A percentile compares a stretch with the other conserved stretches of the same genome.
Evolutionary conservation across 306 rosid species (phyloP).

Genomic region (Amphicarpaea edgeworthii): DNA sequence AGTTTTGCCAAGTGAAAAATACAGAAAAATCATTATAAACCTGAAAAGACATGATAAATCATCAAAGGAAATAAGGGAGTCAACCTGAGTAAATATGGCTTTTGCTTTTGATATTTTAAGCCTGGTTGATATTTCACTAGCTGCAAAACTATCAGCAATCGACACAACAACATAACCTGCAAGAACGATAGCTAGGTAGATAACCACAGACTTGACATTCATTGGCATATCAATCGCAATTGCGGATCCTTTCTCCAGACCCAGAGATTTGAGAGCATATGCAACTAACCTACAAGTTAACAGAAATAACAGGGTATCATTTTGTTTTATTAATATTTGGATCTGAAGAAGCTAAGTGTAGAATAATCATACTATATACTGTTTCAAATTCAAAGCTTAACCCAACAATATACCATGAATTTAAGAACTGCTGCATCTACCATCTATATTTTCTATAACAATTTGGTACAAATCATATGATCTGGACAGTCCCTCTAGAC

Average conservation of each 20-base stretch:
- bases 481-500: not conserved
- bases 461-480: not conserved
- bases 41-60: conserved; percentile 30
- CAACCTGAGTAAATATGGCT: conserved; percentile 93
- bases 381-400: conserved; percentile 33
- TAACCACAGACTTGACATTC: conserved; percentile 79
- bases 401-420: conserved; percentile 14
- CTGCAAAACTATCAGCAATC: conserved; percentile 97
- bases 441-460: conserved; percentile 13
- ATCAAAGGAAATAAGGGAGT: conserved; percentile 35
- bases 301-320: conserved; percentile 45
- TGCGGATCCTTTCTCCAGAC: conserved; percentile 85
- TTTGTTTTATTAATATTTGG: not conserved
- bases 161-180: conserved; percentile 91
- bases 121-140: conserved; percentile 87
- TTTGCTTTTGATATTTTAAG: conserved; percentile 84
- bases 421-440: conserved; percentile 10
- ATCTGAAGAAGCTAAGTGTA: conserved; percentile 12
- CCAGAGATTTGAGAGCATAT: conserved; percentile 72
- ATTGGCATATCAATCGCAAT: conserved; percentile 97
- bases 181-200: conserved; percentile 89
- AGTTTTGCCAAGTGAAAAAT: conserved; percentile 7
- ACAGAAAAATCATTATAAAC: conserved; percentile 10
- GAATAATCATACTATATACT: conserved; percentile 1
- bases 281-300: conserved; percentile 82